A percentile compares a stretch with the other conserved stretches of the same genome.
These are phyloP conservation scores for Pseudoneurospora amorphoporcata DNA, from an alignment of 495 filamentous ascomycete genomes.

Conservation along the genomic window DNA sequence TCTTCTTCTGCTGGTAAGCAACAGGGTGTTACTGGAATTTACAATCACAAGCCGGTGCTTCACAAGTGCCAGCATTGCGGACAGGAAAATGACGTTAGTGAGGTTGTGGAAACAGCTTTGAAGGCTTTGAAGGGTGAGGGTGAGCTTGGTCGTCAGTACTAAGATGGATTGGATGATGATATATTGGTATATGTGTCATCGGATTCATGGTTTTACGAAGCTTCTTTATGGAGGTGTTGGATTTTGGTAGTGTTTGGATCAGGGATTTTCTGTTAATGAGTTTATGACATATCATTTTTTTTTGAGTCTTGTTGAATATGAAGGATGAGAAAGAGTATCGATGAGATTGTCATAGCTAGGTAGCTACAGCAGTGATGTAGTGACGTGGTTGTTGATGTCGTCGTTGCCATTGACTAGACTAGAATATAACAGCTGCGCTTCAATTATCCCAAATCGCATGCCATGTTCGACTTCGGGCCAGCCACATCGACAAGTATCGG, in stretches of 20 bases:
- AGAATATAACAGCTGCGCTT: too few relatives aligned
- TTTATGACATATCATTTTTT: background rate
- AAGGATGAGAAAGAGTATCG: background rate
- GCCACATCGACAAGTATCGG: too few relatives aligned
- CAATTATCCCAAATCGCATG: too few relatives aligned
- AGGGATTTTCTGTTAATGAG: background rate
- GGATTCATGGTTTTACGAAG: background rate
- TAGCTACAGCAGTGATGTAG: background rate
- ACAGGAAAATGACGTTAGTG: conserved; percentile 25
- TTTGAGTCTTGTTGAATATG: background rate
- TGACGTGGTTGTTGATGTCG: background rate
- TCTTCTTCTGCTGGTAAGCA: too few relatives aligned
- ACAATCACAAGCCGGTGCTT: conserved; percentile 7
- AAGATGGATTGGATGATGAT: background rate
- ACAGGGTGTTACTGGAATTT: background rate
- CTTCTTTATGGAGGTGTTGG: background rate
- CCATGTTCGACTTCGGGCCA: too few relatives aligned
- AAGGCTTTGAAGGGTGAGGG: background rate
- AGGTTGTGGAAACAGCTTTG: background rate
- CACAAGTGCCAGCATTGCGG: conserved; percentile 25
- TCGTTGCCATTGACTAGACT: too few relatives aligned
- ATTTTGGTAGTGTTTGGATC: background rate
- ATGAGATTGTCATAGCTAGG: background rate
- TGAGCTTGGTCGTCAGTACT: background rate
- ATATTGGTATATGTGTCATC: background rate